Conservation (phyloP, 768 basidiomycete species). For the Leccinum variicolor region DNA sequence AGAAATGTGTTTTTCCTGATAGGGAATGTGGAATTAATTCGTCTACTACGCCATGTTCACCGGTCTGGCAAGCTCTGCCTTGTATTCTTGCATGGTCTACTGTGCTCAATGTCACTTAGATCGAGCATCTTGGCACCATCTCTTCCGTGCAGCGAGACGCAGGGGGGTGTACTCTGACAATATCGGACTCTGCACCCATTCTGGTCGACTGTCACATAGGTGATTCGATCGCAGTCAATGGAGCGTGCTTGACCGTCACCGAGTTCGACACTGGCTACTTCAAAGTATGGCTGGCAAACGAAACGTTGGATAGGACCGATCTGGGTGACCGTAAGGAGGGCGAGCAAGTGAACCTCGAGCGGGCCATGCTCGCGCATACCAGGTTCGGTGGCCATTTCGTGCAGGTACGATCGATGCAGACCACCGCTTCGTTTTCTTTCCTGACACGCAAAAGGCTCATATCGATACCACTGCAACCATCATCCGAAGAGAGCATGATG, state of each 20-base stretch:
- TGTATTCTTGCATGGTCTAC: not conserved
- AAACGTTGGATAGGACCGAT: conserved; percentile 89
- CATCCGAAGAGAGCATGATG: conserved; percentile 62
- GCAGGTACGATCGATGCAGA: conserved; percentile 55
- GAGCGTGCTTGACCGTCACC: conserved; percentile 88
- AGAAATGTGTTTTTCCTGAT: not conserved
- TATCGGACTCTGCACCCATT: conserved; percentile 67
- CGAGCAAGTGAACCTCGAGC: conserved; percentile 85
- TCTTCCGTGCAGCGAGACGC: conserved; percentile 57
- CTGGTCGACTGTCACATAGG: conserved; percentile 88
- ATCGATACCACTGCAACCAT: conserved; percentile 88
- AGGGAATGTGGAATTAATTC: not conserved
- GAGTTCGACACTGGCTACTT: conserved; percentile 85
- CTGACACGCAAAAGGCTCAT: conserved; percentile 62
- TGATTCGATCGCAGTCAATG: conserved; percentile 91
- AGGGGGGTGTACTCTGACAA: conserved; percentile 80
- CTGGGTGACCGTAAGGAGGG: conserved; percentile 79
- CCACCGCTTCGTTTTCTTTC: not conserved
- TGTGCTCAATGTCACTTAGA: conserved; percentile 42
- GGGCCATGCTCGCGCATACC: conserved; percentile 89
- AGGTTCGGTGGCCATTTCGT: conserved; percentile 98
- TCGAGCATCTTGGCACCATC: conserved; percentile 86
- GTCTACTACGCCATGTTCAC: conserved; percentile 59
- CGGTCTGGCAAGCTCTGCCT: conserved; percentile 55
- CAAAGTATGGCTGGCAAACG: conserved; percentile 93